These are phyloP conservation scores for Neostapfia colusana DNA, from an alignment of 176 grass and related monocot genomes.

Conservation along the genomic window DNA sequence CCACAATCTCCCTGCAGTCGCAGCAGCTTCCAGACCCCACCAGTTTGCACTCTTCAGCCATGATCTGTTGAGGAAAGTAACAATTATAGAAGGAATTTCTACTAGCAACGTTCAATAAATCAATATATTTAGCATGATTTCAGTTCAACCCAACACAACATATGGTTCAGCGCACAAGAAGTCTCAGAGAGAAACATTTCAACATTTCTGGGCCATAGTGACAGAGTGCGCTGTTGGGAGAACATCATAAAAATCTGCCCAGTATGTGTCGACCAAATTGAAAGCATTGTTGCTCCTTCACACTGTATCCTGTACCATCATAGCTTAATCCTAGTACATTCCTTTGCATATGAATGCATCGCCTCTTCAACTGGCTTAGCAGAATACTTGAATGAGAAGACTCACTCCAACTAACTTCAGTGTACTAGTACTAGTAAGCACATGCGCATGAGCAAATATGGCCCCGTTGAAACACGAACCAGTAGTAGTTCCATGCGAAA, in stretches of 20 bases:
- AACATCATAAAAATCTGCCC: slow-evolving; percentile 15
- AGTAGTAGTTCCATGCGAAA: slow-evolving; percentile 3
- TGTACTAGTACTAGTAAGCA: neutral
- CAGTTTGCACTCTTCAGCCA: slow-evolving; percentile 47
- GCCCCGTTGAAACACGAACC: slow-evolving; percentile 4
- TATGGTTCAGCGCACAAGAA: neutral
- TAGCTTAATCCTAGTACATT: slow-evolving; percentile 10
- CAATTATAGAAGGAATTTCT: neutral
- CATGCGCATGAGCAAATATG: slow-evolving; percentile 20
- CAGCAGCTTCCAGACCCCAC: slow-evolving; percentile 54
- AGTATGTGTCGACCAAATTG: slow-evolving; percentile 8
- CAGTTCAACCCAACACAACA: neutral
- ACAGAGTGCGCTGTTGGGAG: neutral
- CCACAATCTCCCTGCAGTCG: slow-evolving; percentile 72
- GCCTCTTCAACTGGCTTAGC: slow-evolving; percentile 7
- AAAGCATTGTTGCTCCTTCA: slow-evolving; percentile 2
- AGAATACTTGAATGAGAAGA: slow-evolving; percentile 1
- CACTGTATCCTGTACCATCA: slow-evolving; percentile 8
- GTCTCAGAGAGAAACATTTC: slow-evolving; percentile 6
- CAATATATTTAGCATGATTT: neutral
- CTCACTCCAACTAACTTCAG: slow-evolving; percentile 2
- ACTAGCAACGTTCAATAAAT: neutral
- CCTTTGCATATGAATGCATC: slow-evolving; percentile 9
- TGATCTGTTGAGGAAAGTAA: slow-evolving; percentile 22
- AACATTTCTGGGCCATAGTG: neutral